Evolutionary conservation across 768 basidiomycete species (phyloP).

Genomic region (Tricholoma terreum): DNA sequence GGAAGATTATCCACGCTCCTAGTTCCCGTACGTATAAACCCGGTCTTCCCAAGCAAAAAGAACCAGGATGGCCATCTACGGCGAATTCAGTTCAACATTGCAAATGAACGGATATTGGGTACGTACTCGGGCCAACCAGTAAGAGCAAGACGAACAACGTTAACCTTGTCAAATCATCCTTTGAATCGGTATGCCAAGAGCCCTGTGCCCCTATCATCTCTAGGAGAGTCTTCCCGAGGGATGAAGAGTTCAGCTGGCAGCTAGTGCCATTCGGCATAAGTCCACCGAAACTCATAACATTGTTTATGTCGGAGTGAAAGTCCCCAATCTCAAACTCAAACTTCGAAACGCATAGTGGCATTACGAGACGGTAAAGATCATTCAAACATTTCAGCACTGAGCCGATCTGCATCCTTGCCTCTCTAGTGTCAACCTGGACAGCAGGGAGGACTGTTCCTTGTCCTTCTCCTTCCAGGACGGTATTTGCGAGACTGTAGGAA

Average conservation of each 20-base stretch:
- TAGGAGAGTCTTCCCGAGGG: background rate
- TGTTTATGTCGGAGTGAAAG: too few species aligned
- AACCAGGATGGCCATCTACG: background rate
- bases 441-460: background rate
- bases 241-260: slow-evolving; percentile 3
- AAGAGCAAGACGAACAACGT: background rate
- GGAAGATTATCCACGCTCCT: background rate
- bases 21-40: background rate
- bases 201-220: too few species aligned
- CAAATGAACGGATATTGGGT: background rate
- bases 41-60: background rate
- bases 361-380: background rate
- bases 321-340: slow-evolving; percentile 1
- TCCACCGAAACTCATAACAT: too few species aligned
- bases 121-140: background rate
- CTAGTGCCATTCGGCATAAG: too few species aligned
- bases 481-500: too few species aligned
- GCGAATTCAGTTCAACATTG: background rate
- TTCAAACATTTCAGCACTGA: too few species aligned
- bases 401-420: background rate
- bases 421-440: too few species aligned
- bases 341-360: background rate
- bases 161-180: background rate
- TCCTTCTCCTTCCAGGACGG: background rate
- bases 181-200: too few species aligned